Evolutionary conservation across 1,284 basidiomycete species (phyloP).

Genomic region (Golubevia sp.): DNA sequence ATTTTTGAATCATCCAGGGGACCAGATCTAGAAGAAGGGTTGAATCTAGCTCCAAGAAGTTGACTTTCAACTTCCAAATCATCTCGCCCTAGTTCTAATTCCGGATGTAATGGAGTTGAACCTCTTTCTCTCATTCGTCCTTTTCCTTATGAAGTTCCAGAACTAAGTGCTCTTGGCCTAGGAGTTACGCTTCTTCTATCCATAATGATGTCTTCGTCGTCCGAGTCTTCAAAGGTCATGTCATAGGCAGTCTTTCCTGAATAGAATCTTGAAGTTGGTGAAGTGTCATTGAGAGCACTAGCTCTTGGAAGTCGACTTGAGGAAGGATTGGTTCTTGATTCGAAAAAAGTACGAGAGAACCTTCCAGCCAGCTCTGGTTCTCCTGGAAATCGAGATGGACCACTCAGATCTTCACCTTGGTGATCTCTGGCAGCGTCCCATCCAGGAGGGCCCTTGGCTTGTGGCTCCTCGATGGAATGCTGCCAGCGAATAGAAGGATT

Average conservation of each 20-base stretch:
- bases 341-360: no score
- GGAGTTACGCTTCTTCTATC: neutral
- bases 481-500: no score
- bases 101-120: neutral
- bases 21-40: neutral
- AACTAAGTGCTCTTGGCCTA: neutral
- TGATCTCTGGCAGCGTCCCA: neutral
- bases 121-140: neutral
- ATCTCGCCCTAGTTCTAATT: neutral
- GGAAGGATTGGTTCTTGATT: neutral
- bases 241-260: no score
- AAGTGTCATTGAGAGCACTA: neutral
- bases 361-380: neutral
- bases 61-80: neutral
- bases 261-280: neutral
- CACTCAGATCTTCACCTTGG: neutral
- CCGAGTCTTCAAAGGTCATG: neutral
- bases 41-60: no score
- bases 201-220: neutral
- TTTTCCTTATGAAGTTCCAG: neutral
- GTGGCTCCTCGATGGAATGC: no score
- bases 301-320: neutral
- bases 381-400: neutral
- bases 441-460: neutral
- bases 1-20: neutral